Base-by-base conservation (phyloP, 495 filamentous ascomycete genomes). In the Aspergillus incahuasiensis region DNA sequence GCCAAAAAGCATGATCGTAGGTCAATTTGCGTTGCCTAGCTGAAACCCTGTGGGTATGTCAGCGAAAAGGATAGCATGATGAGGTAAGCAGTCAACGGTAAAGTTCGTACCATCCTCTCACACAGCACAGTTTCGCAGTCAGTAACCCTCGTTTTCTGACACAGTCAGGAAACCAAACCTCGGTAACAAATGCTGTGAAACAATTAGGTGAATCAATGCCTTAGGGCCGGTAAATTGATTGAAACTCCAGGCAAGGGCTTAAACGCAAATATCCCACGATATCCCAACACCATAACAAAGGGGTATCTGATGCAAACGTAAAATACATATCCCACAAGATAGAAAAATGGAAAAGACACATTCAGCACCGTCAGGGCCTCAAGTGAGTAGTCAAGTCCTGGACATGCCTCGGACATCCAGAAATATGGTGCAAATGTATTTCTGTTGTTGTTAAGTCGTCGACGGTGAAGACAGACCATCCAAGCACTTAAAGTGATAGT, bases 281-380 rank as follows among this genome's bases (percentile, higher is more conserved):
- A 45, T 25, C 24, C 35, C 25, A 41, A 48, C 20, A 25, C 38
- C 45, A 49, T 21, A 59, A 42, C 48, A 24, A 48, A 44, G 41
- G 41, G 46, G 46, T 49, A 57, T 50, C 55, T 46, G 28, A 41
- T 51, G 48, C 42, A 20, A 58, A 46, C 24, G 19, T 47, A 57
- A 45, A 18, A 46, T 48, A 54, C 44, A 50, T 48, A 35, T 39
- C 30, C 19, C 40, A 46, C 41, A 46, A 35, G 34, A 18, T 44
- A 43, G 30, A 8, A 20, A 43, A 45, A 39, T 40, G 16, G 18
- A 46, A 44, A 28, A 28, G 25, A 28, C 25, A 28, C 25, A 28
- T 28, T 8, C 25, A 28, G 25, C 3, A 28, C 25, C 25, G 25
- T 8, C 25, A 4, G 25, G 25, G 25, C 25, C 8, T 28, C 25